phyloP scores from a whole-genome alignment of 2,329 filamentous ascomycete species.

The Aspergillus ibericus region DNA sequence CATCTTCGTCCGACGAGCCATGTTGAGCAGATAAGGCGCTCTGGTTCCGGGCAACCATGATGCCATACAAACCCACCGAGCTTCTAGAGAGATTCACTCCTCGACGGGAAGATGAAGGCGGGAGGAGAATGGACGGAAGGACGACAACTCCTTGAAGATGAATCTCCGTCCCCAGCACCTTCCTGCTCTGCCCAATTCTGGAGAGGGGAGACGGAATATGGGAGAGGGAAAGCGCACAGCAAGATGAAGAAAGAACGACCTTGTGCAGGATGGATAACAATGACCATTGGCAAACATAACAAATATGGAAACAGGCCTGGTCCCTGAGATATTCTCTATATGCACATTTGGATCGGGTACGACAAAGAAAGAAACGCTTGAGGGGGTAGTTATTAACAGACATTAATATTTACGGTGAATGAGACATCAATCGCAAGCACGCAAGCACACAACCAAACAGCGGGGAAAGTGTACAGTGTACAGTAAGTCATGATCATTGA shows the following conservation, averaged over 20 bases:
- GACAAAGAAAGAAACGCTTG: constrained; percentile 6
- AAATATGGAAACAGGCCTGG: not conserved
- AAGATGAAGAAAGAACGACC: not conserved
- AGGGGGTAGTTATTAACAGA: constrained; percentile 10
- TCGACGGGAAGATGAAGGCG: not conserved
- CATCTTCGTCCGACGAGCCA: not conserved
- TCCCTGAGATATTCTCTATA: constrained; percentile 10
- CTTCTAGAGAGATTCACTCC: not conserved
- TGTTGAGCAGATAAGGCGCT: not conserved
- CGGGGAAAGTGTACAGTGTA: not conserved
- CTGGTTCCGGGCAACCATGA: not conserved
- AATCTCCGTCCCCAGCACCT: constrained; percentile 4
- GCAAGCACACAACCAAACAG: not conserved
- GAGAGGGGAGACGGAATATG: not conserved
- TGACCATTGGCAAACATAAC: not conserved
- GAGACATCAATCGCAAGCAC: constrained; percentile 8
- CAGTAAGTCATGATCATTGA: constrained; percentile 33
- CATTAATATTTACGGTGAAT: constrained; percentile 23
- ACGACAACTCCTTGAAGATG: not conserved
- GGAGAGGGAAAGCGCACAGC: not conserved
- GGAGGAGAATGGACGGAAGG: not conserved
- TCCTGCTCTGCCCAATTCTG: not conserved
- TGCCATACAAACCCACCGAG: not conserved
- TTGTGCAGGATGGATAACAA: not conserved
- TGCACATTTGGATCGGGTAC: constrained; percentile 12